Conservation (phyloP, 2,329 filamentous ascomycete genomes). For the Epichloe coenophiala region DNA sequence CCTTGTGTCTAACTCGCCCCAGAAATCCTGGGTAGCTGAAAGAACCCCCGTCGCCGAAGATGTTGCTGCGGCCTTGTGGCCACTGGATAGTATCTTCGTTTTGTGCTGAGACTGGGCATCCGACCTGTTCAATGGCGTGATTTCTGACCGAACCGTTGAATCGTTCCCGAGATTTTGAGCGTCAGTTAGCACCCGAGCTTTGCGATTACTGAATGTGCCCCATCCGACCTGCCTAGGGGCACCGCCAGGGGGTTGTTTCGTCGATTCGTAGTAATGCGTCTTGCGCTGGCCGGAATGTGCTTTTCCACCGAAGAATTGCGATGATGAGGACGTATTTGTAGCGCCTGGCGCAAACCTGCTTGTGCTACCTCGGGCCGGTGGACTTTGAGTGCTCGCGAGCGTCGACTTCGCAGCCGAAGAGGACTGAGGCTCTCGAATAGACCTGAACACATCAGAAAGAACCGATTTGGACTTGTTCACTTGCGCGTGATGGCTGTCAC, state of each 20-base stretch:
- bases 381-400: constrained; percentile 8
- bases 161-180: constrained; percentile 6
- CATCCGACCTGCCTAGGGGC: constrained; percentile 8
- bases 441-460: constrained; percentile 20
- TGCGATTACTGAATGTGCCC: constrained; percentile 12
- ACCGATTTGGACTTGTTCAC: constrained; percentile 15
- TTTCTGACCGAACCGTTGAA: constrained; percentile 8
- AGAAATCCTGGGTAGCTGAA: constrained; percentile 10
- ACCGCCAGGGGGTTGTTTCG: constrained; percentile 1
- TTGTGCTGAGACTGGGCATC: not conserved
- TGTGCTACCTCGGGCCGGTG: not conserved
- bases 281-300: not conserved
- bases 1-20: constrained; percentile 13
- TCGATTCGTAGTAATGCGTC: not conserved
- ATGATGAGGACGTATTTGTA: not conserved
- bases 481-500: constrained; percentile 4
- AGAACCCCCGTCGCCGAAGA: not conserved
- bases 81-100: not conserved
- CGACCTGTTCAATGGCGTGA: constrained; percentile 4
- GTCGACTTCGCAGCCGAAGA: constrained; percentile 15
- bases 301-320: not conserved
- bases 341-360: not conserved
- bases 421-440: constrained; percentile 13
- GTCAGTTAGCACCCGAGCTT: constrained; percentile 5
- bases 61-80: not conserved